These are phyloP conservation scores for Beauveria caledonica DNA, from an alignment of 2,329 filamentous ascomycete genomes.

Conservation along the genomic window DNA sequence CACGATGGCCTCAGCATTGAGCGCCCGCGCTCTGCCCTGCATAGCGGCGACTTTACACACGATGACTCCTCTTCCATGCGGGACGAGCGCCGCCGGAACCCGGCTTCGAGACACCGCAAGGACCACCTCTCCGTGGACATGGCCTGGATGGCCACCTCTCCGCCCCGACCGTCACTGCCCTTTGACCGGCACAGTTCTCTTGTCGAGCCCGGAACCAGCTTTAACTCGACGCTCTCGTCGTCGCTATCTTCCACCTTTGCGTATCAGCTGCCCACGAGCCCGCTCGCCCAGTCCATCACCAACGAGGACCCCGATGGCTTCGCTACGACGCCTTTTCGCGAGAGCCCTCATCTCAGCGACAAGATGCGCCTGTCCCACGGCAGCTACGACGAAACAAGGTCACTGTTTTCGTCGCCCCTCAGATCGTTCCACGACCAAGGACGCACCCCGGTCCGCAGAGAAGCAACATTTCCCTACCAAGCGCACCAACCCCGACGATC, in stretches of 20 bases:
- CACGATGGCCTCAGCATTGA: conserved; percentile 60
- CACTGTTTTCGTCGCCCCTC: conserved; percentile 30
- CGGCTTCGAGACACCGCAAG: conserved; percentile 15
- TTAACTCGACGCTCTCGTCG: conserved; percentile 49
- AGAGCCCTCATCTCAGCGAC: conserved; percentile 38
- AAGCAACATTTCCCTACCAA: conserved; percentile 59
- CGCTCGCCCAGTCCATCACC: conserved; percentile 79
- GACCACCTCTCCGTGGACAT: conserved; percentile 16
- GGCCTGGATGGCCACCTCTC: conserved; percentile 48
- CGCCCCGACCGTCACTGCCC: conserved; percentile 42
- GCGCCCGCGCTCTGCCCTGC: conserved; percentile 69
- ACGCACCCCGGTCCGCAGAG: conserved; percentile 41
- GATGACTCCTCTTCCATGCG: conserved; percentile 17
- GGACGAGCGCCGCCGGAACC: conserved; percentile 13
- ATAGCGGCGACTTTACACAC: conserved; percentile 58
- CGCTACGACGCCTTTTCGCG: conserved; percentile 43
- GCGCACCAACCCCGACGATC: conserved; percentile 73
- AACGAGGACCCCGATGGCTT: conserved; percentile 60
- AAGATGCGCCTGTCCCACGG: conserved; percentile 41
- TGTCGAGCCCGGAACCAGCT: conserved; percentile 27
- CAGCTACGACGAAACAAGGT: conserved; percentile 54
- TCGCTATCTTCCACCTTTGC: conserved; percentile 73
- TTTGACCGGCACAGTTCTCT: conserved; percentile 28
- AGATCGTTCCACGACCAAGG: conserved; percentile 17
- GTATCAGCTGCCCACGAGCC: conserved; percentile 84